These are phyloP conservation scores for Notholithocarpus densiflorus DNA, from an alignment of 306 rosid species.

Conservation along the genomic window DNA sequence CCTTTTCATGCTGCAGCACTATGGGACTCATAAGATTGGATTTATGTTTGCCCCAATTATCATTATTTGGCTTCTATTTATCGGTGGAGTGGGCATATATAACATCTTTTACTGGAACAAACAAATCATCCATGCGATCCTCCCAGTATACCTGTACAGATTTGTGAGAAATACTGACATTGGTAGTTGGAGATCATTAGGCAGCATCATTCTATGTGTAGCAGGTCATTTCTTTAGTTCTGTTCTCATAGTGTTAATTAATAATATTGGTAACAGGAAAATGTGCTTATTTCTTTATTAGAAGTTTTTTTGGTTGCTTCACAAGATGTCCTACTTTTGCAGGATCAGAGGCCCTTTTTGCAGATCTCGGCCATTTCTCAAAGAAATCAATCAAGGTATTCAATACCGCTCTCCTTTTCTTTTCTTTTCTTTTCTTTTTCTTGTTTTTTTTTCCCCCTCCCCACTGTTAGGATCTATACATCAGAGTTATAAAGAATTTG, in stretches of 20 bases:
- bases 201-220: conserved; percentile 59
- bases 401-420: conserved; percentile 4
- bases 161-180: conserved; percentile 37
- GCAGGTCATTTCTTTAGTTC: conserved; percentile 43
- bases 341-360: conserved; percentile 84
- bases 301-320: conserved; percentile 5
- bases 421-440: neutral
- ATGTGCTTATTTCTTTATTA: neutral
- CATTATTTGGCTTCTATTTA: conserved; percentile 55
- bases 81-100: conserved; percentile 51
- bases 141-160: conserved; percentile 57
- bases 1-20: conserved; percentile 71
- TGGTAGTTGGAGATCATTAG: conserved; percentile 59
- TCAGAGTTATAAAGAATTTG: conserved; percentile 13
- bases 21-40: conserved; percentile 70
- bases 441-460: no score
- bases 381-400: conserved; percentile 71
- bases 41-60: conserved; percentile 79
- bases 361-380: conserved; percentile 78
- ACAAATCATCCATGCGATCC: conserved; percentile 49
- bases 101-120: conserved; percentile 51
- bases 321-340: conserved; percentile 21
- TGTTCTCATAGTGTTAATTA: conserved; percentile 1
- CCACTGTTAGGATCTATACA: neutral
- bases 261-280: neutral